These are phyloP conservation scores for Zasmidium cellare DNA, from an alignment of 2,329 filamentous ascomycete genomes.

Conservation along the genomic window DNA sequence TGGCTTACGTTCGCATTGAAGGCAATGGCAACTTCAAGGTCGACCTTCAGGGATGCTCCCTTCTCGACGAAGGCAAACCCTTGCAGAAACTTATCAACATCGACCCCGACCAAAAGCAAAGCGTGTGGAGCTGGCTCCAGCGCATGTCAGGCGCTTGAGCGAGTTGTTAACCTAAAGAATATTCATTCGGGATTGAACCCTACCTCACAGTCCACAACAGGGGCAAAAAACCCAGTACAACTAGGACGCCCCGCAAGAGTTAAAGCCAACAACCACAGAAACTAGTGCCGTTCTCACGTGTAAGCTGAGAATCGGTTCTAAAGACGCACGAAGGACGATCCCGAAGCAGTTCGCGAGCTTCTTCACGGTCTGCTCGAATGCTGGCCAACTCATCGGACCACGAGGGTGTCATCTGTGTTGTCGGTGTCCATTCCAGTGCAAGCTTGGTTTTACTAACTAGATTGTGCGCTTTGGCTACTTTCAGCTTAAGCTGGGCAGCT, in stretches of 20 bases:
- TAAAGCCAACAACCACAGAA: too few species aligned
- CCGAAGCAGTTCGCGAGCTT: background rate
- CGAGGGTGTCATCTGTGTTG: background rate
- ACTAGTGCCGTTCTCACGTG: background rate
- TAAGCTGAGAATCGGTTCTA: background rate
- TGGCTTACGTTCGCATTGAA: conserved; percentile 25
- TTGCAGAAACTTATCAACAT: conserved; percentile 10
- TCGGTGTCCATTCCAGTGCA: background rate
- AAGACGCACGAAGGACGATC: background rate
- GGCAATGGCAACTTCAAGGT: conserved; percentile 27
- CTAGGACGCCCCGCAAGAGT: too few species aligned
- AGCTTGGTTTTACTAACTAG: background rate
- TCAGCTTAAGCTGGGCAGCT: background rate
- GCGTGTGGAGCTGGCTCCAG: background rate
- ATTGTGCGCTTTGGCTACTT: background rate
- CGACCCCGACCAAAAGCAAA: background rate
- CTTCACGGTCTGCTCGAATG: background rate
- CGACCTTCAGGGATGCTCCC: conserved; percentile 27
- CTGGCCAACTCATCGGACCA: background rate
- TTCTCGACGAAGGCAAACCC: conserved; percentile 26
- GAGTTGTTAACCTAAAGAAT: background rate
- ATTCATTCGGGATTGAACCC: background rate
- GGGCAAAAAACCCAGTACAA: too few species aligned
- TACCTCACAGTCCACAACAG: too few species aligned
- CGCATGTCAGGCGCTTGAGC: background rate